Evolutionary conservation across 495 filamentous ascomycete genomes (phyloP), one percentile per base, ranked within the genome.

Genomic region (Aspergillus nanangensis): DNA sequence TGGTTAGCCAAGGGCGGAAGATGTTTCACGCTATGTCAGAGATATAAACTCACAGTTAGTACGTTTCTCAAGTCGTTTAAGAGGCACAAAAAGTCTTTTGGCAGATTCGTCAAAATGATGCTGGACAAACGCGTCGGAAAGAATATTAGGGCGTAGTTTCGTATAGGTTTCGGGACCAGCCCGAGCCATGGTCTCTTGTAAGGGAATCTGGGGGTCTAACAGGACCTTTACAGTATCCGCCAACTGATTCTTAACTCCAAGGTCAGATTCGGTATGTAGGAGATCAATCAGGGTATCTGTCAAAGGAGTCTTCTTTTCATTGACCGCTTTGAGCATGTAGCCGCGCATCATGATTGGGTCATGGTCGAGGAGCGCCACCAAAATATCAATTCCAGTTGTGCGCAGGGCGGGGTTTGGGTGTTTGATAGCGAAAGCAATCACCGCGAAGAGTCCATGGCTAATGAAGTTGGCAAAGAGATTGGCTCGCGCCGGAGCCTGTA

Each of bases 211-310:
- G n/a, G 89, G 90, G 56, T 97, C 94, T 14, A 97, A 77, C 19
- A 98, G 73, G 15, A 97, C 84, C 65, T 95, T 96, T 60, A 98
- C 86, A 20, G 93, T 88, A 67, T 98, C 93, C 9, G 93, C 88
- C 56, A 97, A 84, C 60, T 97, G 94, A 21, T 89, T 90, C 70
- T 96, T 96, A 48, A 97, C 89, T 0, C 93, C 93, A 10, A 97
- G 74, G 63, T 98, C 93, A 4, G 84, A 81, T 64, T 98, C 94
- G 2, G 89, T 83, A 29, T 97, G 78, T 8, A 98, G 80, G 40
- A 97, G 71, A 52, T 96, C 93, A 47, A 98, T 95, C 20, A 98
- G 70, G 4, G 90, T 95, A 58, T 97, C 94, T 9, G 90, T 96
- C 32, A 98, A 72, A 2, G 93, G 90, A 24, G 81, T 83, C 56